phyloP scores from a whole-genome alignment of 2,329 filamentous ascomycete species.

The Aspergillus sp. region DNA sequence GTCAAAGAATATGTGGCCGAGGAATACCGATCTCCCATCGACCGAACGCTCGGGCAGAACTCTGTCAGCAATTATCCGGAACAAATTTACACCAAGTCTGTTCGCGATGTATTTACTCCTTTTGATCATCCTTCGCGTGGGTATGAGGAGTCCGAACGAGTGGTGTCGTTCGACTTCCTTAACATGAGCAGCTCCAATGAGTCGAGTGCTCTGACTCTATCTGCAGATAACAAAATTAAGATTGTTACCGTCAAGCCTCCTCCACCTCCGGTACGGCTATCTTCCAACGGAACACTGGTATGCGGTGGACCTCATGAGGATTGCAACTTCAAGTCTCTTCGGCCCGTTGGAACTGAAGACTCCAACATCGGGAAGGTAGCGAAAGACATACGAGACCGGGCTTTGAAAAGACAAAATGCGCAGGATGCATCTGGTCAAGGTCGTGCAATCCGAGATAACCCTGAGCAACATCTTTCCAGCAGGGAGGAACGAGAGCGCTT shows the following conservation, averaged over 20 bases:
- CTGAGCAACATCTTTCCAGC: conserved; percentile 32
- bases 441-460: not conserved
- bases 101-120: conserved; percentile 47
- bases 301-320: conserved; percentile 29
- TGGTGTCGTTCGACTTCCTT: conserved; percentile 64
- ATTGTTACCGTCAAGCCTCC: conserved; percentile 49
- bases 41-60: conserved; percentile 40
- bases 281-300: conserved; percentile 36
- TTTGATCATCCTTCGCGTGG: conserved; percentile 47
- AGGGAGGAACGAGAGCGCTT: conserved; percentile 39
- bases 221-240: conserved; percentile 52
- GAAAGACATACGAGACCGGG: conserved; percentile 27
- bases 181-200: conserved; percentile 47
- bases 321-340: conserved; percentile 31
- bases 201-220: conserved; percentile 54
- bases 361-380: conserved; percentile 31
- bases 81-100: conserved; percentile 45
- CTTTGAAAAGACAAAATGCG: conserved; percentile 18
- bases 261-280: conserved; percentile 38
- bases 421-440: conserved; percentile 1
- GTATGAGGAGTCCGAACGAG: conserved; percentile 47
- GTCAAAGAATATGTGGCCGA: conserved; percentile 50
- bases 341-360: conserved; percentile 29
- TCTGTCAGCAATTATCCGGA: conserved; percentile 44
- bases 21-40: conserved; percentile 38